Percentiles rank a stretch among this genome's conserved stretches.
Evolutionary conservation across 1,139 yeast genomes (phyloP).

Genomic region (Taphrina populina): DNA sequence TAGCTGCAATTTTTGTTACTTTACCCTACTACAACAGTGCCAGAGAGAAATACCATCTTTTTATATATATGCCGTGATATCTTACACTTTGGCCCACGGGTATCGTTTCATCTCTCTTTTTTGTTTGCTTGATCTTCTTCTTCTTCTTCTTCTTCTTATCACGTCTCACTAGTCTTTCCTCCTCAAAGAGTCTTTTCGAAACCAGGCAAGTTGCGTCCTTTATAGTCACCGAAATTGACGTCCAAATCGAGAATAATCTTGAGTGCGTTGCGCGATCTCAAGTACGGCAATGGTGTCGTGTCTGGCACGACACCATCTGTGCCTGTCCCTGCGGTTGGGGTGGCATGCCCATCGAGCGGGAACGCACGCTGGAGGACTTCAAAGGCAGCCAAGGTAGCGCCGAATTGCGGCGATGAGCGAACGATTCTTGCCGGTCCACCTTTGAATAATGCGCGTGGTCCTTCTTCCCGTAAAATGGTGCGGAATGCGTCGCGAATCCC

Average conservation of each 20-base stretch:
- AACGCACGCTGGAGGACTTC: slow-evolving; percentile 70
- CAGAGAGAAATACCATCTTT: no score
- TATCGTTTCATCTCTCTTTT: no score
- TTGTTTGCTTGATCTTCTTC: no score
- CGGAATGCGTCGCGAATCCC: slow-evolving; percentile 76
- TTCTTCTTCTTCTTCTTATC: no score
- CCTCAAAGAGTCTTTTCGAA: no score
- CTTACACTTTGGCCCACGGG: no score
- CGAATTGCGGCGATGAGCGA: slow-evolving; percentile 96
- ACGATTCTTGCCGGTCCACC: slow-evolving; percentile 95
- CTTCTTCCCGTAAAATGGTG: slow-evolving; percentile 76
- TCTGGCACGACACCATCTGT: slow-evolving; percentile 47
- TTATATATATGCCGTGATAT: no score
- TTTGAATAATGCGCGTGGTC: slow-evolving; percentile 79
- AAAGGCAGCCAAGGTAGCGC: slow-evolving; percentile 93
- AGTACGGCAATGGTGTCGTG: slow-evolving; percentile 46
- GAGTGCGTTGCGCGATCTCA: slow-evolving; percentile 50
- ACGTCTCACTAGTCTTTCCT: no score
- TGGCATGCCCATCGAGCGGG: slow-evolving; percentile 51
- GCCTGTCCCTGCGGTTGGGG: slow-evolving; percentile 49
- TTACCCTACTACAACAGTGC: no score
- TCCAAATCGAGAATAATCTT: slow-evolving; percentile 51
- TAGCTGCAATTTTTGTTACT: no score
- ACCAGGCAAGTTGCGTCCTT: slow-evolving; percentile 7
- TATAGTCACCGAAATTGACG: slow-evolving; percentile 49